Percentiles rank a stretch among this genome's conserved stretches.
phyloP scores from a whole-genome alignment of 2,329 filamentous ascomycete genomes.

The Fusarium pilosicola region DNA sequence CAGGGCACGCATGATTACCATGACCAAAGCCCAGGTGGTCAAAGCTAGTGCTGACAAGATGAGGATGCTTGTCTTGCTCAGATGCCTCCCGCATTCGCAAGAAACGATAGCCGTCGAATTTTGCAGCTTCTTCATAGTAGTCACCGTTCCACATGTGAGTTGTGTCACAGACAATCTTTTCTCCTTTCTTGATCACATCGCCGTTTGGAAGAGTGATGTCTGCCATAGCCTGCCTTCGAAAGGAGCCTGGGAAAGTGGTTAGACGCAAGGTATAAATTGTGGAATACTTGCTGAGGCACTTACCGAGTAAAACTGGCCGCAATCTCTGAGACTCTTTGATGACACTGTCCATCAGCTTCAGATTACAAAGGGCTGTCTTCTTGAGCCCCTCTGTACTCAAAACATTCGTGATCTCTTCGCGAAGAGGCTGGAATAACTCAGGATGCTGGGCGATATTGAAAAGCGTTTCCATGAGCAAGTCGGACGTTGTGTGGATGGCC shows the following conservation, averaged over 20 bases:
- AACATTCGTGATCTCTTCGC: conserved; percentile 51
- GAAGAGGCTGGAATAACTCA: conserved; percentile 50
- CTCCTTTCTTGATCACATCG: conserved; percentile 7
- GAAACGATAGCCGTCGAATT: conserved; percentile 60
- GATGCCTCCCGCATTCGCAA: conserved; percentile 51
- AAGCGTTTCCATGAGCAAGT: conserved; percentile 34
- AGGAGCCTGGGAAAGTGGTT: neutral
- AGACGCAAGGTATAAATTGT: neutral
- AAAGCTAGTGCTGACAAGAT: conserved; percentile 61
- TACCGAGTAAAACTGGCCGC: conserved; percentile 52
- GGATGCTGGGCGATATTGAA: conserved; percentile 53
- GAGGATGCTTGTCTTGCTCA: conserved; percentile 42
- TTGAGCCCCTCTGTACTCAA: conserved; percentile 50
- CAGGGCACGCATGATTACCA: conserved; percentile 63
- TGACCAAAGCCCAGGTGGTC: conserved; percentile 63
- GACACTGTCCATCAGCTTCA: conserved; percentile 60
- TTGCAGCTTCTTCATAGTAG: conserved; percentile 10
- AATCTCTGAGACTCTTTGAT: conserved; percentile 62
- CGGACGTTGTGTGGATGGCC: conserved; percentile 64
- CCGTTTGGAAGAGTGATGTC: conserved; percentile 16
- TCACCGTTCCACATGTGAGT: neutral
- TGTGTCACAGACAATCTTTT: neutral
- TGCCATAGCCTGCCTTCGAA: neutral
- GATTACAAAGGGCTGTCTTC: conserved; percentile 54
- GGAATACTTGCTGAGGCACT: fast-evolving